Evolutionary conservation across 768 basidiomycete species (phyloP).

Genomic region (Serendipita indica): DNA sequence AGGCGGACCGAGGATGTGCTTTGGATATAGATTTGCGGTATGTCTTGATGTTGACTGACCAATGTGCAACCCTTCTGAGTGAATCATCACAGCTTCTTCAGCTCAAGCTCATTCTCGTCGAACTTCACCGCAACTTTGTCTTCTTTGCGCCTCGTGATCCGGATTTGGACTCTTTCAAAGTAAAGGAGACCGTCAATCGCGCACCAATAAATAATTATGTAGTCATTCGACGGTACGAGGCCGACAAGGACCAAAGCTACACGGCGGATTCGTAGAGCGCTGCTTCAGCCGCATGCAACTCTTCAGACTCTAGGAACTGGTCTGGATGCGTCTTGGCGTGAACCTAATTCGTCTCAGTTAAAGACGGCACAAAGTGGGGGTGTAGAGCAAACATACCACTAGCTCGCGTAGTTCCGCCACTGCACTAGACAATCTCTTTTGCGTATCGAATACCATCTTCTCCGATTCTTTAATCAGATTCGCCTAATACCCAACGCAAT

Average conservation of each 20-base stretch:
- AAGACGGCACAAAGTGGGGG: constrained; percentile 12
- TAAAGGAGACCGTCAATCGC: constrained; percentile 5
- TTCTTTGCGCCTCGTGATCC: background rate
- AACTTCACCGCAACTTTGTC: background rate
- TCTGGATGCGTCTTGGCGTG: constrained; percentile 19
- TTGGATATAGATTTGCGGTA: constrained; percentile 6
- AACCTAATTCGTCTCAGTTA: constrained; percentile 17
- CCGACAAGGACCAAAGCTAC: constrained; percentile 21
- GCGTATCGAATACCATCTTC: constrained; percentile 65
- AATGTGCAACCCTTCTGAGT: background rate
- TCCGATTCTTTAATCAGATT: constrained; percentile 60
- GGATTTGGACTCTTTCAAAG: background rate
- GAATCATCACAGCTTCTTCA: background rate
- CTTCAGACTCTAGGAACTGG: constrained; percentile 24
- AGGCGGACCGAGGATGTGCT: background rate
- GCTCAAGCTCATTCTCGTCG: background rate
- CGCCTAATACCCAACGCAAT: constrained; percentile 26
- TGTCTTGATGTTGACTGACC: background rate
- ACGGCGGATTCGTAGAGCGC: constrained; percentile 37
- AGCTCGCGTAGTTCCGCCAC: constrained; percentile 48
- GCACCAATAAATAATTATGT: background rate
- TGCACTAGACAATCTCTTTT: constrained; percentile 44
- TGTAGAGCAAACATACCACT: constrained; percentile 38
- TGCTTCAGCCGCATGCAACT: constrained; percentile 43
- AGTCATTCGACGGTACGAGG: background rate